These are phyloP conservation scores for Passiflora organensis DNA, from an alignment of 345 rosid species.

Conservation along the genomic window DNA sequence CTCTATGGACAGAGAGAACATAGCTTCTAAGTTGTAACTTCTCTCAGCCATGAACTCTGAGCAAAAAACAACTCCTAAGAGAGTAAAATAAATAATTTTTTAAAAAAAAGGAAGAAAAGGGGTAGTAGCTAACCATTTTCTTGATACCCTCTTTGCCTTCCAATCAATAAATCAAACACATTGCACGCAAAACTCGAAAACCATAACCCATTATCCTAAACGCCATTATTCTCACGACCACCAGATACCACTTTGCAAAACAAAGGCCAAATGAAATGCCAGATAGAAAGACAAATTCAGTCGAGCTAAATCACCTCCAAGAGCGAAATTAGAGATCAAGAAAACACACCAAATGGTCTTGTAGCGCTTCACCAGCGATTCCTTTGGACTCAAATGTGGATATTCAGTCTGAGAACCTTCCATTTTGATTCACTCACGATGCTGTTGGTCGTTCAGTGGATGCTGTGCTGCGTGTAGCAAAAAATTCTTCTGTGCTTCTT, in stretches of 20 bases:
- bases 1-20: too few species aligned
- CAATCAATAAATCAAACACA: conserved; percentile 40
- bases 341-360: conserved; percentile 57
- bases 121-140: too few species aligned
- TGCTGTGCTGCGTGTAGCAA: too few species aligned
- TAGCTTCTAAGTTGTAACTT: too few species aligned
- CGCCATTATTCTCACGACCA: not conserved
- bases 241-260: not conserved
- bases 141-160: not conserved
- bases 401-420: conserved; percentile 27
- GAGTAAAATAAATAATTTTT: too few species aligned
- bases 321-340: conserved; percentile 62
- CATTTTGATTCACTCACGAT: conserved; percentile 21
- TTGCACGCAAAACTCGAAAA: conserved; percentile 14
- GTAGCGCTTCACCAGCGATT: conserved; percentile 28
- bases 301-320: conserved; percentile 55
- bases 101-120: not conserved
- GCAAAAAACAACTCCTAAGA: too few species aligned
- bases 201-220: not conserved
- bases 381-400: conserved; percentile 22
- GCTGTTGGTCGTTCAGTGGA: not conserved
- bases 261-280: too few species aligned
- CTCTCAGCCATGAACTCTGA: too few species aligned
- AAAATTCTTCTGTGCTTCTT: too few species aligned
- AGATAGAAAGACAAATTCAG: too few species aligned